Evolutionary conservation across 306 rosid species (phyloP).

Genomic region (Astragalus glycyphyllos): DNA sequence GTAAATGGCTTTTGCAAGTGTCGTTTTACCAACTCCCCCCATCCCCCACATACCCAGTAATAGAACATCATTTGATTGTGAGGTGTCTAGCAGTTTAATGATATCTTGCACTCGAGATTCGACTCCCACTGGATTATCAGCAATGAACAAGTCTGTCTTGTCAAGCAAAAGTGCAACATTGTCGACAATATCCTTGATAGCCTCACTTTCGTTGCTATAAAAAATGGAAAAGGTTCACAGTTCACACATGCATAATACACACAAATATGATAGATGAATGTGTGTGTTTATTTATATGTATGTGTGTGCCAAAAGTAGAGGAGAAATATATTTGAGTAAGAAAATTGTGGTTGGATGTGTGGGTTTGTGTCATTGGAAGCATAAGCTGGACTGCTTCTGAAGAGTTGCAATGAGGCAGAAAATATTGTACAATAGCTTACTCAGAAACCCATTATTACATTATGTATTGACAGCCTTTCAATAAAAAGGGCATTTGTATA

Average conservation of each 20-base stretch:
- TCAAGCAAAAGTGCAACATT: background rate
- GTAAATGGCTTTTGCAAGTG: background rate
- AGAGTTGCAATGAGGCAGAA: background rate
- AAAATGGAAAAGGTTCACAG: background rate
- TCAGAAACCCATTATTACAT: no score
- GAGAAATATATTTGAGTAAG: no score
- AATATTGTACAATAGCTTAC: background rate
- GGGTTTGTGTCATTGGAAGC: no score
- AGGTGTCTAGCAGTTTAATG: background rate
- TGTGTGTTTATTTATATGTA: no score
- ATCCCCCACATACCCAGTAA: conserved; percentile 25
- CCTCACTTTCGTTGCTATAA: background rate
- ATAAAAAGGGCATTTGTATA: no score
- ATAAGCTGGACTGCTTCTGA: background rate
- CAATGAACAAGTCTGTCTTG: background rate
- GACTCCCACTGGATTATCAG: background rate
- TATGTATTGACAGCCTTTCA: no score
- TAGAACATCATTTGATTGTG: conserved; percentile 1
- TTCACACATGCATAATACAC: background rate
- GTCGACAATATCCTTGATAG: background rate
- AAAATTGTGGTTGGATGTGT: no score
- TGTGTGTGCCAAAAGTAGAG: no score
- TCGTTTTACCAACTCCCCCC: conserved; percentile 28
- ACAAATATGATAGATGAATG: background rate
- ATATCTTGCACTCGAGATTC: background rate